Evolutionary conservation across 2,329 filamentous ascomycete genomes (phyloP), one percentile per base, ranked within the genome.

Genomic region (Ceratocystis alfenasii): DNA sequence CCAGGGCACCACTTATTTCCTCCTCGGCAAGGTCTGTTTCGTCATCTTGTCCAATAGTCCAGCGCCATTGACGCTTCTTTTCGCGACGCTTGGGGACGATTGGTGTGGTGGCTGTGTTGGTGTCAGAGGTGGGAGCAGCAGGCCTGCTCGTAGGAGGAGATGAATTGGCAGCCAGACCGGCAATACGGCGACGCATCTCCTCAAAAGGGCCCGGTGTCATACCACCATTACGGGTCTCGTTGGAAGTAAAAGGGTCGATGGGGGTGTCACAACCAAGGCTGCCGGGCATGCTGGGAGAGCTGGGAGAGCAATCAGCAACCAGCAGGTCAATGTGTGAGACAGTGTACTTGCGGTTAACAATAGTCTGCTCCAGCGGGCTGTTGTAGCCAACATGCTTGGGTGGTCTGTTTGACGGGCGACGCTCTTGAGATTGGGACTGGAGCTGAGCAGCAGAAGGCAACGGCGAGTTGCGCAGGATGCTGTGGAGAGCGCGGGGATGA

Each of bases 391-490:
- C 84, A 63, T 79, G 79, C 68, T 81, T 79, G 8, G 62, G 48
- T 0, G 80, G 79, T 69, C 79, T 81, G 69, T 83, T 81, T 55
- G 80, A 78, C 17, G 84, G 73, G 12, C 82, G 80, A 33, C 78
- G 74, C 1, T 83, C 84, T 68, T 81, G 78, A 46, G 82, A 77
- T 66, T 78, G 77, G 1, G 83, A 84, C 4, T 76, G 74, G 7
- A 80, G 79, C 41, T 76, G 75, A 2, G 80, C 77, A 22, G 75
- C 80, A 2, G 76, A 73, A 0, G 83, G 82, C 5, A 87, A 76
- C 20, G 84, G 84, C 3, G 84, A 87, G 76, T 87, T 87, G 64
- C 84, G 81, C 25, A 87, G 78, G 70, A 87, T 87, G 73, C 83
- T 86, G 72, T 82, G 84, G 8, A 87, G 78, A 53, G 78, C 76